Evolutionary conservation across 352 stramenopile genomes (phyloP), one percentile per base, ranked within the genome.

Genomic region (Phytophthora sp.): DNA sequence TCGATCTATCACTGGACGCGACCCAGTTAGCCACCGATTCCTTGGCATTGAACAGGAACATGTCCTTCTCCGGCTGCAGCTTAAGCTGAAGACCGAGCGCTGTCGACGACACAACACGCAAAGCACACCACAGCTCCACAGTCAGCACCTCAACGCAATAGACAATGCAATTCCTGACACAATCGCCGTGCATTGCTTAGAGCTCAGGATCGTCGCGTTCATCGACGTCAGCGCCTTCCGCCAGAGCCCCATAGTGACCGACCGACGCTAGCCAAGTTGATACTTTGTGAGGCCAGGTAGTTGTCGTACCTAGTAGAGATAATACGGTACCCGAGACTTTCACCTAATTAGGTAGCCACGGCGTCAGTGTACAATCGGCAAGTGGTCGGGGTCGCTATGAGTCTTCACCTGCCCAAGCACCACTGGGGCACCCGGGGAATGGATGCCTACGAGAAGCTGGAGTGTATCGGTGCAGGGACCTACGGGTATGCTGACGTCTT

Each of bases 401-500:
- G 85, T 65, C 84, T 96, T 52, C 82, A 94, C 62, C 58, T 96
- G 68, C 88, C 88, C 47, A 89, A 89, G 77, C 86, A 94, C 53
- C 75, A 88, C 38, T 96, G 88, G 88, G 85, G 88, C 44, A 96
- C 88, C 23, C 82, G 84, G 52, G 74, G 83, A 64, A 86, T 96
- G 69, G 82, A 92, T 53, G 82, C 85, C 56, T 96, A 96, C 56
- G 88, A 95, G 74, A 96, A 96, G 77, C 79, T 96, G 24, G 88
- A 96, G 57, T 94, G 88, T 74, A 95, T 96, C 46, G 88, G 88
- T 21, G 86, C 86, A n/a, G 88, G 88, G n/a, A 96, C 88, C 15
- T 96, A 96, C 39, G 88, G 88, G 86, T 93, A 65, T 42, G 73
- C 65, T 54, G 20, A 0, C n/a, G 23, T 15, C 16, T 58, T 57